Evolutionary conservation across 2,329 filamentous ascomycete species (phyloP).

Genomic region (Alternaria sp.): DNA sequence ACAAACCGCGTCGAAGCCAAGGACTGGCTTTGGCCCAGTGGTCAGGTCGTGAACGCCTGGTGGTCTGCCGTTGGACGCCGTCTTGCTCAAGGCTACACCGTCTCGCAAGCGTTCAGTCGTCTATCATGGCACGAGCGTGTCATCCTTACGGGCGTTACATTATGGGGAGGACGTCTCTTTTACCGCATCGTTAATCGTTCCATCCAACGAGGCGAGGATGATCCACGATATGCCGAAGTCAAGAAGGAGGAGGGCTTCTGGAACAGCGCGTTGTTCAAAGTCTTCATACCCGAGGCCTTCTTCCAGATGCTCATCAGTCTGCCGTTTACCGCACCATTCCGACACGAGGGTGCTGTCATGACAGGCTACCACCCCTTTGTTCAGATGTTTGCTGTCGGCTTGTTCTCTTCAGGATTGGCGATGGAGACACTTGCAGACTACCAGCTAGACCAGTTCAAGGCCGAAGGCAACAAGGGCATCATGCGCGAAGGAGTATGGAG

Average conservation of each 20-base stretch:
- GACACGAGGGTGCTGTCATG: conserved; percentile 49
- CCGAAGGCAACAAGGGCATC: conserved; percentile 50
- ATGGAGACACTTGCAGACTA: conserved; percentile 64
- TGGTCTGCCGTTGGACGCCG: conserved; percentile 64
- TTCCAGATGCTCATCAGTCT: conserved; percentile 63
- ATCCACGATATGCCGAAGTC: conserved; percentile 60
- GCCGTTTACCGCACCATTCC: conserved; percentile 63
- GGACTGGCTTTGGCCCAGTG: conserved; percentile 65
- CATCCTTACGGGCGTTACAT: conserved; percentile 62
- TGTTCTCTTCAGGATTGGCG: conserved; percentile 63
- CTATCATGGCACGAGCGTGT: conserved; percentile 63
- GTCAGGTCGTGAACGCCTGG: conserved; percentile 65
- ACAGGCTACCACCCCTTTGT: conserved; percentile 46
- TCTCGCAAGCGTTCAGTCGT: conserved; percentile 55
- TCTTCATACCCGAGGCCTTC: conserved; percentile 65
- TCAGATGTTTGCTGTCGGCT: conserved; percentile 56
- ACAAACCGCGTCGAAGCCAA: conserved; percentile 65
- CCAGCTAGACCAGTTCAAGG: conserved; percentile 61
- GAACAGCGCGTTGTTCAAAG: conserved; percentile 61
- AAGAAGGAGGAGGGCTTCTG: conserved; percentile 64
- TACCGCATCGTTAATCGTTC: conserved; percentile 60
- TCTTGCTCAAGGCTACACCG: conserved; percentile 54
- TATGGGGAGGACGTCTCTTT: conserved; percentile 64
- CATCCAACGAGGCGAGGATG: conserved; percentile 59
- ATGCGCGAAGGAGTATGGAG: conserved; percentile 66